Conservation (phyloP, 805 yeast genomes). For the Lachancea sp. region DNA sequence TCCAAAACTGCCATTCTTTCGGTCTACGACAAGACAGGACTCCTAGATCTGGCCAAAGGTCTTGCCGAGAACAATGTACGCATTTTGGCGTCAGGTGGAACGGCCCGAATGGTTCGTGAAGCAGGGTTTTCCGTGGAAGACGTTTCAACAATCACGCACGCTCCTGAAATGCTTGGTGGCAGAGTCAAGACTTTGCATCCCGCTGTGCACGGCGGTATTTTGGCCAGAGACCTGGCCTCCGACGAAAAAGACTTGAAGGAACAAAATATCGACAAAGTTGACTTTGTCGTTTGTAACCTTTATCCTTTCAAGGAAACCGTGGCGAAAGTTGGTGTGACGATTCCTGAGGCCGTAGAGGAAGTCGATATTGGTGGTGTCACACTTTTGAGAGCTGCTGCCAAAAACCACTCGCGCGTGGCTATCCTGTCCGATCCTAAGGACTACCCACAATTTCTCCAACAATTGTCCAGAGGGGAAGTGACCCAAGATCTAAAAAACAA, state of each 20-base stretch:
- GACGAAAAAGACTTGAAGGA: conserved; percentile 84
- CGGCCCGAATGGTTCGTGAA: conserved; percentile 88
- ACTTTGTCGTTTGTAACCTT: conserved; percentile 93
- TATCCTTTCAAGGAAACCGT: conserved; percentile 98
- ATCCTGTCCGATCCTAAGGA: conserved; percentile 92
- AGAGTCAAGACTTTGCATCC: conserved; percentile 98
- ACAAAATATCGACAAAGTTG: conserved; percentile 93
- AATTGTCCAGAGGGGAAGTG: conserved; percentile 67
- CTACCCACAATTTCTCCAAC: conserved; percentile 80
- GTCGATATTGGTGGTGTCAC: conserved; percentile 98
- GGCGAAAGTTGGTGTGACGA: conserved; percentile 89
- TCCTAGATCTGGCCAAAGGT: conserved; percentile 94
- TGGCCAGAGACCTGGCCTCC: conserved; percentile 86
- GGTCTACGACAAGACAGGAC: conserved; percentile 95
- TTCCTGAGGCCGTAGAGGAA: conserved; percentile 97
- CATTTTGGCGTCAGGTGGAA: conserved; percentile 95
- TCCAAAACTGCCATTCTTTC: conserved; percentile 89
- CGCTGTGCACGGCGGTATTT: conserved; percentile 96
- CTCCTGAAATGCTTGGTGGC: conserved; percentile 98
- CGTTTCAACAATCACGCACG: conserved; percentile 90
- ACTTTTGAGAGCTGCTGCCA: conserved; percentile 95
- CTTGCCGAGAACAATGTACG: conserved; percentile 82
- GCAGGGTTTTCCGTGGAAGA: conserved; percentile 98
- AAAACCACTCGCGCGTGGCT: conserved; percentile 94
- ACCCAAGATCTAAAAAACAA: conserved; percentile 68